phyloP scores from a whole-genome alignment of 306 rosid genomes.

The Cucumis cinereus region DNA sequence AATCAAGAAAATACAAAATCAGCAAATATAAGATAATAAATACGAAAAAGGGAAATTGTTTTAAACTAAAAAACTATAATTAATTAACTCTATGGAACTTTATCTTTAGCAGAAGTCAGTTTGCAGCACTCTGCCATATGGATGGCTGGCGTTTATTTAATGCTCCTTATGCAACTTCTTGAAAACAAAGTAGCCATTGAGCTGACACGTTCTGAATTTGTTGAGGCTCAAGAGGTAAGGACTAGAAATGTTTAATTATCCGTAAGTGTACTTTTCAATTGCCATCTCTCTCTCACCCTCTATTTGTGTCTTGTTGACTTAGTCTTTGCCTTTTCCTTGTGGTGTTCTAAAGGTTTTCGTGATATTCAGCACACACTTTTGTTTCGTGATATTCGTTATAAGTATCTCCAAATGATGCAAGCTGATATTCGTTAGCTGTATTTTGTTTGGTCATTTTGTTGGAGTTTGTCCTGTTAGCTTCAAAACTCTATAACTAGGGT shows the following conservation, averaged over 20 bases:
- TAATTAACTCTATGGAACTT: constrained; percentile 20
- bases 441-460: not conserved
- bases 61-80: not conserved
- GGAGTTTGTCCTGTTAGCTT: not conserved
- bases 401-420: not conserved
- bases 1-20: no score
- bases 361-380: not conserved
- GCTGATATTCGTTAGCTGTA: not conserved
- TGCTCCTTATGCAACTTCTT: constrained; percentile 85
- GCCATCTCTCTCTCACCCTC: not conserved
- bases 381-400: no score
- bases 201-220: constrained; percentile 80
- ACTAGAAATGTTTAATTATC: not conserved
- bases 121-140: constrained; percentile 90
- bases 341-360: not conserved
- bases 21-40: no score
- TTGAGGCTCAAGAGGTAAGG: constrained; percentile 84
- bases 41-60: no score
- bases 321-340: not conserved
- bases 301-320: not conserved
- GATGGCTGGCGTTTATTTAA: constrained; percentile 97
- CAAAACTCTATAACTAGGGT: not conserved
- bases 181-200: constrained; percentile 96
- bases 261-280: not conserved
- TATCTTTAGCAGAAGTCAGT: constrained; percentile 62